Conservation (phyloP, 352 stramenopile genomes). For the Phytophthora constricta region DNA sequence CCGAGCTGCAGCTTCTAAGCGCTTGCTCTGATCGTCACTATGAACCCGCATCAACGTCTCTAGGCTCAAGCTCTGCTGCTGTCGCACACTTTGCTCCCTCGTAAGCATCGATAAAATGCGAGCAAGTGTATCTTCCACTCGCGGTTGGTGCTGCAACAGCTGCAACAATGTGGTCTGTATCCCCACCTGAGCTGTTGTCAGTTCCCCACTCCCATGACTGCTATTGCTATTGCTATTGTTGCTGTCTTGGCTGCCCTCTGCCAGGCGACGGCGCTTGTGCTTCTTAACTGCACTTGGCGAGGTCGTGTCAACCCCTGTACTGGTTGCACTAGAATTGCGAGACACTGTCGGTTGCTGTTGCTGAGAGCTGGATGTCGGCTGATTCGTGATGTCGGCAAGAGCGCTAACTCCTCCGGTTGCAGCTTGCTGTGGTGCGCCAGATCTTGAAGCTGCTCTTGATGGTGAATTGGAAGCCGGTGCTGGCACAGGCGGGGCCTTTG, state of each 20-base stretch:
- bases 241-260: constrained; percentile 40
- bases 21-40: constrained; percentile 41
- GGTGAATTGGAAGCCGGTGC: constrained; percentile 7
- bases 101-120: constrained; percentile 44
- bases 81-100: constrained; percentile 31
- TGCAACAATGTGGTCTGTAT: constrained; percentile 48
- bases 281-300: constrained; percentile 29
- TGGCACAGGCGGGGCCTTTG: not conserved
- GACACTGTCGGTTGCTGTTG: constrained; percentile 22
- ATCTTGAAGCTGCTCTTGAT: constrained; percentile 3
- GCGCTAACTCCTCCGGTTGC: constrained; percentile 25
- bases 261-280: constrained; percentile 42
- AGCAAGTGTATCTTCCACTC: constrained; percentile 40
- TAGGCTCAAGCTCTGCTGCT: constrained; percentile 31
- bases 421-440: constrained; percentile 10
- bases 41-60: constrained; percentile 33
- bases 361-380: constrained; percentile 24
- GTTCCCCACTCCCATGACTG: constrained; percentile 31
- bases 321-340: not conserved
- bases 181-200: constrained; percentile 31
- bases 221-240: constrained; percentile 38
- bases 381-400: constrained; percentile 75
- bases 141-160: constrained; percentile 41
- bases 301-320: constrained; percentile 1
- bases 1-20: constrained; percentile 35